Percentiles rank a stretch among this genome's conserved stretches.
Evolutionary conservation across 2,329 filamentous ascomycete species (phyloP).

Genomic region (Lachnum nothofagi): DNA sequence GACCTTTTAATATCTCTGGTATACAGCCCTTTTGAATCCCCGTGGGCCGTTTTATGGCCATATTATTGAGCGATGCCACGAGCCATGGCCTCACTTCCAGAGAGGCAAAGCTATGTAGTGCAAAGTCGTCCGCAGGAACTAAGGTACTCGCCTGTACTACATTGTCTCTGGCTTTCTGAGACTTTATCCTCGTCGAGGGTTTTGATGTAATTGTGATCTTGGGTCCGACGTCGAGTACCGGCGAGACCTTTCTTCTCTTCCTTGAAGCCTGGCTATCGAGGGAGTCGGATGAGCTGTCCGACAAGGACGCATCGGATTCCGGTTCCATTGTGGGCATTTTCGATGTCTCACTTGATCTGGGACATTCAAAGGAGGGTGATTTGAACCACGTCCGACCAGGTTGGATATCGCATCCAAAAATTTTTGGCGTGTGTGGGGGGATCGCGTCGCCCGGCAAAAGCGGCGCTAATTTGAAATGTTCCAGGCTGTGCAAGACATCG

Average conservation of each 20-base stretch:
- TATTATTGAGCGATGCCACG: slow-evolving; percentile 66
- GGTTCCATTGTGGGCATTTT: too few relatives aligned
- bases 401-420: slow-evolving; percentile 13
- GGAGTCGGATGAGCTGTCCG: too few relatives aligned
- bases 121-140: slow-evolving; percentile 49
- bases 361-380: too few relatives aligned
- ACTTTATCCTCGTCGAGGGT: slow-evolving; percentile 29
- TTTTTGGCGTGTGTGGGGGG: not conserved
- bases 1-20: slow-evolving; percentile 82
- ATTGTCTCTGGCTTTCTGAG: slow-evolving; percentile 11
- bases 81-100: slow-evolving; percentile 81
- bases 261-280: slow-evolving; percentile 30
- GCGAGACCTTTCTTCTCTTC: slow-evolving; percentile 30
- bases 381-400: slow-evolving; percentile 5
- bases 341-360: too few relatives aligned
- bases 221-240: slow-evolving; percentile 14
- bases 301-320: too few relatives aligned
- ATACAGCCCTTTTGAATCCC: slow-evolving; percentile 92
- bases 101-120: slow-evolving; percentile 62
- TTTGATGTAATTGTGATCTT: too few relatives aligned
- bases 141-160: slow-evolving; percentile 5
- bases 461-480: too few relatives aligned
- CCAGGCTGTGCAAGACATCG: too few relatives aligned
- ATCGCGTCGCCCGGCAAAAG: not conserved
- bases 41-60: slow-evolving; percentile 84